Evolutionary conservation across 225 moss, liverwort and hornwort genomes (phyloP).

Genomic region (Marchantia polymorpha): DNA sequence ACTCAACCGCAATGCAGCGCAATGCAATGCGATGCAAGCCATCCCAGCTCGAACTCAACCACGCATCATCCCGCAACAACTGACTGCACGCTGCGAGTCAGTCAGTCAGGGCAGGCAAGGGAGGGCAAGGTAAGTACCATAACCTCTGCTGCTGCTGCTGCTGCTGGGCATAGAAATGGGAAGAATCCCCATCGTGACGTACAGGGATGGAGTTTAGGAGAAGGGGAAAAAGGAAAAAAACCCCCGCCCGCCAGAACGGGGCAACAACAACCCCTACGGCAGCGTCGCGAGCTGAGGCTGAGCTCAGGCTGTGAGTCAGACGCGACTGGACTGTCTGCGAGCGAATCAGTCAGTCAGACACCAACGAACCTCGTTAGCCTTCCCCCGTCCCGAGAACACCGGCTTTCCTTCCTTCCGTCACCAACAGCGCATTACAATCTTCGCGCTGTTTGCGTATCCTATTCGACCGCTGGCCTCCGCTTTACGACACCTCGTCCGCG

Average conservation of each 20-base stretch:
- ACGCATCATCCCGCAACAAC: background rate
- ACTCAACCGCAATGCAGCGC: too few species aligned
- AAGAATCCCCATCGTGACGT: too few species aligned
- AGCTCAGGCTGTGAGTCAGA: too few species aligned
- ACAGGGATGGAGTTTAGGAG: too few species aligned
- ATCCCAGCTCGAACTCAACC: background rate
- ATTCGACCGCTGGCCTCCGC: background rate
- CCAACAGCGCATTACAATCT: background rate
- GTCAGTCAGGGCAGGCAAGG: background rate
- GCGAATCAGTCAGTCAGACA: background rate
- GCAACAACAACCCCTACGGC: too few species aligned
- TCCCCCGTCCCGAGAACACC: slow-evolving; percentile 1
- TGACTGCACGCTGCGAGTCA: background rate
- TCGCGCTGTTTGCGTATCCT: background rate
- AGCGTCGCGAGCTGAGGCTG: too few species aligned
- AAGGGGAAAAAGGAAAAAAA: too few species aligned
- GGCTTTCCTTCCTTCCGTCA: slow-evolving; percentile 2
- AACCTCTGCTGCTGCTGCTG: too few species aligned
- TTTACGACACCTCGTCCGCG: background rate
- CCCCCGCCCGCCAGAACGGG: too few species aligned
- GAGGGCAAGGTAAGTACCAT: background rate
- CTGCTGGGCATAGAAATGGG: too few species aligned
- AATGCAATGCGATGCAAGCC: background rate
- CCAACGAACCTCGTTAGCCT: background rate
- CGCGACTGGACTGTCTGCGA: background rate